Evolutionary conservation across 1,284 basidiomycete species (phyloP), one percentile per base, ranked within the genome.

Genomic region (Cerioporus squamosus): DNA sequence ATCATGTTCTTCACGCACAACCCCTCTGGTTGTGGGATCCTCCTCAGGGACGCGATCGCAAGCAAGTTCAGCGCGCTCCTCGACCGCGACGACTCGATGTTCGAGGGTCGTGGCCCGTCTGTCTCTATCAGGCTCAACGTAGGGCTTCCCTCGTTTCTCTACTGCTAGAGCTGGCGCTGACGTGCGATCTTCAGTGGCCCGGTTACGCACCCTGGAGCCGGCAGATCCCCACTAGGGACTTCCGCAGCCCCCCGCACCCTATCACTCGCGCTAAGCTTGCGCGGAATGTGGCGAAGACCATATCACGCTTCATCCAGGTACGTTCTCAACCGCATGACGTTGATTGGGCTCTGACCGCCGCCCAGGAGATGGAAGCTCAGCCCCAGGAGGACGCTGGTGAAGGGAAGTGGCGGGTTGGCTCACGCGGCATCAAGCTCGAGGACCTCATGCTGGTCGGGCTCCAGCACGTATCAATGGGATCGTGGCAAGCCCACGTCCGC

Each of bases 181-280:
- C 26, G 12, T 22, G 23, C 52, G 14, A 10, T 26, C 40, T 14
- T 42, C 61, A 91, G 88, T 91, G 90, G 89, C 87, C 87, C 6
- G 88, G 89, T 0, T 91, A 90, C 64, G 75, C 82, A n/a, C 77
- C 82, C 42, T 91, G 88, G 88, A 88, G 85, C 57, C 80, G 85
- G 54, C 90, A 91, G 68, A 91, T 91, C 59, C 90, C 89, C 8
- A 91, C 89, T 0, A 83, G 84, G 70, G 88, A 91, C 71, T 91
- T 90, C 70, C 81, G 82, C 33, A 89, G 81, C 57, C 88, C 89
- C 0, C 90, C 88, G 44, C 81, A 86, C 4, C 88, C 85, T 12
- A 89, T 91, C 47, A 75, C 74, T 0, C 75, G 77, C 26, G 63
- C 70, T n/a, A 78, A 77, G 54, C 68, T 79, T 0, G 77, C 78